Evolutionary conservation across 2,329 filamentous ascomycete genomes (phyloP), one percentile per base, ranked within the genome.

Genomic region (Colletotrichum sublineola): DNA sequence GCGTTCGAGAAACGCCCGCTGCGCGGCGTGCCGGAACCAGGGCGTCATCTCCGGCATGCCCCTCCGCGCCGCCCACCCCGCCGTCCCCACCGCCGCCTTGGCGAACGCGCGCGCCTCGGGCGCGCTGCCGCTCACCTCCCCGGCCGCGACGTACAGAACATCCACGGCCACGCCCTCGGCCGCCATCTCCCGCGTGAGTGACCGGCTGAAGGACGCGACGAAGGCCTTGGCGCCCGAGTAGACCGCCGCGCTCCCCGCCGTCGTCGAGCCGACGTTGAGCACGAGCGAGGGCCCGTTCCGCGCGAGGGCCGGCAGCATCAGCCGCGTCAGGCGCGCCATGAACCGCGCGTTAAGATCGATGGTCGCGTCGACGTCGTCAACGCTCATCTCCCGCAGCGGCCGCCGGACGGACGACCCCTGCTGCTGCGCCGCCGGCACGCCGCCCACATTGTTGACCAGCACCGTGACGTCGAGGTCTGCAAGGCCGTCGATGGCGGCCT

Each of bases 391-490:
- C 18, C 69, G 74, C 67, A 79, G 65, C 67, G 78, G 64, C 64
- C 67, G 65, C 55, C 78, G 77, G 74, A 80, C 77, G 36, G 76
- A 72, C 33, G 77, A 5, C 40, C 7, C 6, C 15, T 44, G 44
- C 46, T 3, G 78, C 73, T 68, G 67, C 65, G 73, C 70, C 65
- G 79, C 71, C 40, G 78, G 77, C 61, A 73, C 75, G 40, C 77
- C 77, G 68, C 79, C 80, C 67, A 80, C 77, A 72, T 81, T 81
- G 77, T 81, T 81, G 70, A 81, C 74, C 2, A 82, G 77, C 36
- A 82, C 77, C 36, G 78, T 77, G 29, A 82, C 69, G 33, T 77
- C 68, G 15, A 80, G 67, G 55, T 74, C 72, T 48, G 78, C 70
- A 33, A 76, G 73, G 38, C 69, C 73, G 31, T 77, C 73, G 56